Percentiles rank a stretch among this genome's conserved stretches.
phyloP scores from a whole-genome alignment of 768 basidiomycete species.

The Pholiota conissans region DNA sequence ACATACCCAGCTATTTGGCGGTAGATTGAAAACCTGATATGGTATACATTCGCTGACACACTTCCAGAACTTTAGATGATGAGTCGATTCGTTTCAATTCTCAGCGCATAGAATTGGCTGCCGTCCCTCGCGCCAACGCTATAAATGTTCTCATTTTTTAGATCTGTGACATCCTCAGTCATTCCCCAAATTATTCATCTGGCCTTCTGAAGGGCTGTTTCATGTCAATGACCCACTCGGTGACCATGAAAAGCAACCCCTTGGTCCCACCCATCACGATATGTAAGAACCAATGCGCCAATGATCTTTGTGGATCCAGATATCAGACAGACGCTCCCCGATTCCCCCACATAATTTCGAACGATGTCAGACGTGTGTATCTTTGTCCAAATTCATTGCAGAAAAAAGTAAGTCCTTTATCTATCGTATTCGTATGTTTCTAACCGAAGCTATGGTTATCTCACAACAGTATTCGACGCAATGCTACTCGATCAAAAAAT shows the following conservation, averaged over 20 bases:
- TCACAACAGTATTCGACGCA: not conserved
- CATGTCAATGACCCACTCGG: not conserved
- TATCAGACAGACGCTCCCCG: not conserved
- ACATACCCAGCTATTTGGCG: slow-evolving; percentile 42
- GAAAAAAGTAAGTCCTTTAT: slow-evolving; percentile 23
- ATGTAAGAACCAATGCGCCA: not conserved
- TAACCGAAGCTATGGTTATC: slow-evolving; percentile 16
- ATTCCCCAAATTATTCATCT: slow-evolving; percentile 11
- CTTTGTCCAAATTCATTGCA: slow-evolving; percentile 17
- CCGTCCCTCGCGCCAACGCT: slow-evolving; percentile 34
- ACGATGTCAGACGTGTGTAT: slow-evolving; percentile 15
- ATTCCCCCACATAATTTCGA: slow-evolving; percentile 17
- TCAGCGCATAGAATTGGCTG: slow-evolving; percentile 15
- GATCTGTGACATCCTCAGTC: slow-evolving; percentile 18
- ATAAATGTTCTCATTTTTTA: slow-evolving; percentile 39
- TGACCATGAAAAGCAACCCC: not conserved
- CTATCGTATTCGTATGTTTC: slow-evolving; percentile 10
- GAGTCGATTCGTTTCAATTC: slow-evolving; percentile 32
- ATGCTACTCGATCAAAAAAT: slow-evolving; percentile 9
- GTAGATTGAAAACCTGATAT: slow-evolving; percentile 43
- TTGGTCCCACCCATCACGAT: not conserved
- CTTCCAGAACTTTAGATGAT: slow-evolving; percentile 47
- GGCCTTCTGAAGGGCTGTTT: not conserved
- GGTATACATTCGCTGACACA: slow-evolving; percentile 42
- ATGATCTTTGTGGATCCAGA: slow-evolving; percentile 10